Evolutionary conservation across 2,329 filamentous ascomycete species (phyloP).

Genomic region (Zasmidium cellare): DNA sequence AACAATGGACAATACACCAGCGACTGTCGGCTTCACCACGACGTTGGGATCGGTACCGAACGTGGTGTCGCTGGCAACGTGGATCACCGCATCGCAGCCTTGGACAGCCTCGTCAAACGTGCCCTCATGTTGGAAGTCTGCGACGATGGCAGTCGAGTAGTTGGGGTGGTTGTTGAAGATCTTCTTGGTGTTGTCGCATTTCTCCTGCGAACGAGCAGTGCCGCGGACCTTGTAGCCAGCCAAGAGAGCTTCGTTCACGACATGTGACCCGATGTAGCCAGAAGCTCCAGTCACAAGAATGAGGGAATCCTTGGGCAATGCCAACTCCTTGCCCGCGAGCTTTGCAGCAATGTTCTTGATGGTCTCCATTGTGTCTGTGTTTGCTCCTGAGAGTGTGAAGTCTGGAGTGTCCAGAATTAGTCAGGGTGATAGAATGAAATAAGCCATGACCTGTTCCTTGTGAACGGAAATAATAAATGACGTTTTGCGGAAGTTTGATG

Average conservation of each 20-base stretch:
- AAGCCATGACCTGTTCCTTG: too few relatives aligned
- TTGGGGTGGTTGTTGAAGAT: conserved; percentile 22
- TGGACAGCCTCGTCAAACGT: conserved; percentile 43
- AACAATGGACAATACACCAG: conserved; percentile 33
- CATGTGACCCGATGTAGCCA: conserved; percentile 31
- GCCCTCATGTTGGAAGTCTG: conserved; percentile 29
- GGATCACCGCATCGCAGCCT: conserved; percentile 47
- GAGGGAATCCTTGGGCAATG: conserved; percentile 27
- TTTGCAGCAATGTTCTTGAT: conserved; percentile 13
- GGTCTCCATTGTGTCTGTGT: conserved; percentile 4
- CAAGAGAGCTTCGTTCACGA: conserved; percentile 30
- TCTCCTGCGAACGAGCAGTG: conserved; percentile 25
- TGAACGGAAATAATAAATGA: too few relatives aligned
- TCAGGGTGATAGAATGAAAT: too few relatives aligned
- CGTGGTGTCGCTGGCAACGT: conserved; percentile 46
- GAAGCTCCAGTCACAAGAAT: conserved; percentile 34
- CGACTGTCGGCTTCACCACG: conserved; percentile 44
- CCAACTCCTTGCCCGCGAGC: conserved; percentile 12
- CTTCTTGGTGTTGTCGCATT: conserved; percentile 21
- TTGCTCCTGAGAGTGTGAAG: too few relatives aligned
- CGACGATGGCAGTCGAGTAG: conserved; percentile 22
- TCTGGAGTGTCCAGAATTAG: too few relatives aligned
- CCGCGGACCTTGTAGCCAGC: conserved; percentile 33
- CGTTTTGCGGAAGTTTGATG: too few relatives aligned
- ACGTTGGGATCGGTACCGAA: conserved; percentile 43